Evolutionary conservation across 371 early-diverging fungal genomes (phyloP), one percentile per base, ranked within the genome.

Genomic region (Choanephora cucurbitarum): DNA sequence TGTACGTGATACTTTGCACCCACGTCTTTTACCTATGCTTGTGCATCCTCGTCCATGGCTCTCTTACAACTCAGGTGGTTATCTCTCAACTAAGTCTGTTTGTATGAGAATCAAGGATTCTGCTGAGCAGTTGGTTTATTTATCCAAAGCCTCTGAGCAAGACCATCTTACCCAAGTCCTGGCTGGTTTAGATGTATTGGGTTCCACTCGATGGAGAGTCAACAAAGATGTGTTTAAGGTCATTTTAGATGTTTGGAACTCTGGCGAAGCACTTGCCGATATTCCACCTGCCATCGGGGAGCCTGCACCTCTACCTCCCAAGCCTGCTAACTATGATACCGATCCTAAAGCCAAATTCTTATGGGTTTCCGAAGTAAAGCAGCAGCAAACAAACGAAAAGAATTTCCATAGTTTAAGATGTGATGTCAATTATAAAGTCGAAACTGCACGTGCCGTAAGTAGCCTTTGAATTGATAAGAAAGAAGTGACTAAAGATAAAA

Each of bases 11-110:
- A 79, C 83, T 5, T 72, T 91, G 21, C 85, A 85, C 49, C 91
- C 96, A 1, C 86, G 92, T 39, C 69, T 88, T 23, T 75, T 98
- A 31, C 99, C 99, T 19, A 98, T 98, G 99, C 68, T 98, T 42
- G 90, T 96, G 2, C 87, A 86, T 32, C 99, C 99, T 44, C 84
- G 86, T 0, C 96, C 98, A 8, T 98, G 99, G 99, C 56, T 95
- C n/a, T 83, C 89, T 0, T 89, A 84, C 62, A 86, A 89, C 42
- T 78, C 84, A 9, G 99, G 99, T 45, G 99, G 98, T 7, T 97
- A 96, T 62, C 69, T 96, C n/a, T 84, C 83, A 15, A 79, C 85
- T 18, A 77, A 85, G 34, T 77, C 80, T 10, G 60, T 66, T 1
- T 86, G 90, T 58, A 91, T 96, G 85, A 88, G 97, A 55, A 80